Conservation (phyloP, 768 basidiomycete genomes). For the Suillus subluteus region DNA sequence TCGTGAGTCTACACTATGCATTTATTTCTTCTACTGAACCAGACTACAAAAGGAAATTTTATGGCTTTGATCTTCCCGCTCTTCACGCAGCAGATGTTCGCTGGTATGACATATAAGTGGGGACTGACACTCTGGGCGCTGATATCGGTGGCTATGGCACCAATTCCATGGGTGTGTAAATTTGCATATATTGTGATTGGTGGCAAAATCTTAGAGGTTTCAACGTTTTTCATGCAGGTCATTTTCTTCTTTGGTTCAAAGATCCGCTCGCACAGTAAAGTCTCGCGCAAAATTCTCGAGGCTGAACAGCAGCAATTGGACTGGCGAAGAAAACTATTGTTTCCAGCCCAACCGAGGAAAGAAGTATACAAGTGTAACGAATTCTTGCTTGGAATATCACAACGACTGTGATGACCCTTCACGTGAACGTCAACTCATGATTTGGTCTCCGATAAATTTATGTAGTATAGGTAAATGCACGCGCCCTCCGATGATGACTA, state of each 20-base stretch:
- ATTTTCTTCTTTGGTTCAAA: slow-evolving; percentile 36
- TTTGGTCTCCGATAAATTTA: background rate
- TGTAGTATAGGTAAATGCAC: background rate
- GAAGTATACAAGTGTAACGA: background rate
- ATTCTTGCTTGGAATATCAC: background rate
- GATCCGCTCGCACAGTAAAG: slow-evolving; percentile 35
- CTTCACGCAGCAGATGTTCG: slow-evolving; percentile 52
- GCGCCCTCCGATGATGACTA: too few species aligned
- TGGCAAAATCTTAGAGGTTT: background rate
- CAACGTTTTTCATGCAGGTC: slow-evolving; percentile 16
- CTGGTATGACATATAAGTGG: slow-evolving; percentile 51
- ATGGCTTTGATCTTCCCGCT: slow-evolving; percentile 51
- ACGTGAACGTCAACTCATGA: background rate
- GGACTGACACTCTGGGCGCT: slow-evolving; percentile 45
- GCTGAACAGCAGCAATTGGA: slow-evolving; percentile 14
- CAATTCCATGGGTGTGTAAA: slow-evolving; percentile 48
- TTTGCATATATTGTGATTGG: background rate
- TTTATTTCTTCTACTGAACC: background rate
- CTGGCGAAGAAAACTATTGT: background rate
- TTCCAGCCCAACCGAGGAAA: slow-evolving; percentile 1
- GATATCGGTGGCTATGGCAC: slow-evolving; percentile 45
- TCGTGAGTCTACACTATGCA: slow-evolving; percentile 33
- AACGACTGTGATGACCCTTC: background rate
- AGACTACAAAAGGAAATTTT: slow-evolving; percentile 35
- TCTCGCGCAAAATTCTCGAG: slow-evolving; percentile 24